Conservation (phyloP, 495 filamentous ascomycete genomes). For the Bryoglossum gracile region DNA sequence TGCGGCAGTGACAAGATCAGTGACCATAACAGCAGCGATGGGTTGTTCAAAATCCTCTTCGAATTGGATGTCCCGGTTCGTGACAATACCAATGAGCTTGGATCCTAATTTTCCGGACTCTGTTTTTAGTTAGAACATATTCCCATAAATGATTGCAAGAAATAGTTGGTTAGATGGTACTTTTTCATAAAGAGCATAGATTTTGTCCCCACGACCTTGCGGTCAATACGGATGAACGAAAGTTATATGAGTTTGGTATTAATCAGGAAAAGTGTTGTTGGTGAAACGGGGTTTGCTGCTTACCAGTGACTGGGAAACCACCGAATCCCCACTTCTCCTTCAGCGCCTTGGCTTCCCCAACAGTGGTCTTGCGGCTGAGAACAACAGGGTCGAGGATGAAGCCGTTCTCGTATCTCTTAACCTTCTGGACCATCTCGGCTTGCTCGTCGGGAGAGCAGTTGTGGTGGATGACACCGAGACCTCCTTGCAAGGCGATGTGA, state of each 20-base stretch:
- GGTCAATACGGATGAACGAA: constrained; percentile 99
- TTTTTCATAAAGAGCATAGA: constrained; percentile 40
- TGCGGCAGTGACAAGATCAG: constrained; percentile 84
- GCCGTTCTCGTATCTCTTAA: constrained; percentile 98
- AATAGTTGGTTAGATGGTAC: constrained; percentile 5
- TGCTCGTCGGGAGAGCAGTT: constrained; percentile 94
- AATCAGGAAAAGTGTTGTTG: constrained; percentile 57
- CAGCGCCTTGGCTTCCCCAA: constrained; percentile 82
- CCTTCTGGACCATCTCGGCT: constrained; percentile 98
- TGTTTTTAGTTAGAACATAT: constrained; percentile 34
- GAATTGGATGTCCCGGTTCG: constrained; percentile 96
- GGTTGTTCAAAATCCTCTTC: constrained; percentile 56
- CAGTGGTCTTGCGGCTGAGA: constrained; percentile 77
- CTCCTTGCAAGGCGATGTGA: constrained; percentile 94
- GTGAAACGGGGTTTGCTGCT: constrained; percentile 35
- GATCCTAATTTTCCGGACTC: constrained; percentile 89
- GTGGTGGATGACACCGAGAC: constrained; percentile 96
- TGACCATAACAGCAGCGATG: constrained; percentile 90
- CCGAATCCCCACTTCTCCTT: constrained; percentile 99
- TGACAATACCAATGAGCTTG: constrained; percentile 94
- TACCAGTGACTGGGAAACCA: constrained; percentile 97
- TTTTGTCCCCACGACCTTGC: constrained; percentile 77
- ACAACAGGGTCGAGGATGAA: constrained; percentile 97
- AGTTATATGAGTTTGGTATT: constrained; percentile 73
- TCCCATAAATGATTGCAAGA: no score